Percentiles rank a stretch among this genome's conserved stretches.
These are phyloP conservation scores for Coelastrella sp. DNA, from an alignment of 139 green algal genomes.

Conservation along the genomic window DNA sequence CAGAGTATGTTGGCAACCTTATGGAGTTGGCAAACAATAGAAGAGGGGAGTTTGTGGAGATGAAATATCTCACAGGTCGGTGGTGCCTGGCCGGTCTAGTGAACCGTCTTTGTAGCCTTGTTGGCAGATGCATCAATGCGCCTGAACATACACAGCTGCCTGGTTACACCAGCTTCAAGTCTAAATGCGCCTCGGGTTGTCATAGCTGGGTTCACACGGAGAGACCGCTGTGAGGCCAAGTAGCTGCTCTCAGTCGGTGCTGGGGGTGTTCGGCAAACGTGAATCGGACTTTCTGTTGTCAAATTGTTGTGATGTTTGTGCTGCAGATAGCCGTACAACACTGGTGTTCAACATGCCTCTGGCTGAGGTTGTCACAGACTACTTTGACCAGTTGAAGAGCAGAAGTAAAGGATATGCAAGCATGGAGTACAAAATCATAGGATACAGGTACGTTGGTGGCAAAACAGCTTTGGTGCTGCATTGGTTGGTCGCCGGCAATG, in stretches of 20 bases:
- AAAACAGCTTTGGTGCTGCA: background rate
- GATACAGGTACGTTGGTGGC: conserved; percentile 69
- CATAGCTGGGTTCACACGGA: too few species aligned
- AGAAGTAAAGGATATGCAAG: conserved; percentile 93
- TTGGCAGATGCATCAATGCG: too few species aligned
- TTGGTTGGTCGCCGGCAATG: too few species aligned
- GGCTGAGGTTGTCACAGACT: conserved; percentile 98
- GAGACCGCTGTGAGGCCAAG: too few species aligned
- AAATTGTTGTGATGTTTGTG: background rate
- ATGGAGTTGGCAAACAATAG: conserved; percentile 92
- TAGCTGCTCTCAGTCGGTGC: too few species aligned
- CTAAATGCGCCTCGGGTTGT: too few species aligned
- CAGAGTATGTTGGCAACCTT: conserved; percentile 94
- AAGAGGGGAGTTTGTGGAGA: conserved; percentile 92
- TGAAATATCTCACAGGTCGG: conserved; percentile 95
- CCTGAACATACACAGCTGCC: too few species aligned
- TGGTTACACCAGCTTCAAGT: too few species aligned
- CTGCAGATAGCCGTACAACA: conserved; percentile 75
- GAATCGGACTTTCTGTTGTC: background rate
- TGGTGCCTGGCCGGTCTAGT: background rate
- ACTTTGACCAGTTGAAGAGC: conserved; percentile 98
- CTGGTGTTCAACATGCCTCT: conserved; percentile 97
- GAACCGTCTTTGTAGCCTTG: too few species aligned
- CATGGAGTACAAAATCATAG: conserved; percentile 95
- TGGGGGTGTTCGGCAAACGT: background rate